Base-by-base conservation (phyloP, 2,329 filamentous ascomycete genomes). In the Aureobasidium sp. region DNA sequence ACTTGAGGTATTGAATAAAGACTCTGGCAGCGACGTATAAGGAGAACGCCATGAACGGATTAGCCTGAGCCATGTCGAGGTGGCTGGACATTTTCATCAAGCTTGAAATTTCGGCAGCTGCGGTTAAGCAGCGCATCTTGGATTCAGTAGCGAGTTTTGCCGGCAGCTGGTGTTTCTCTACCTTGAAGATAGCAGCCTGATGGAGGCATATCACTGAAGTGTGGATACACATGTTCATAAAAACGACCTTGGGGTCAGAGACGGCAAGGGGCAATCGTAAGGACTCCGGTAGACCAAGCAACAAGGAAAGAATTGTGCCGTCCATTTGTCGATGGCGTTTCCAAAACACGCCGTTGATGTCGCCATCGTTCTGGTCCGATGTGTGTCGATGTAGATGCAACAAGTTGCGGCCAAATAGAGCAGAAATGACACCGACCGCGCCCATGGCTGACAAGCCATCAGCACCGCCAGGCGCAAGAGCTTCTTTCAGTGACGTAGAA, bases 201-300 rank as follows among this genome's bases (percentile, higher is more conserved):
- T 99, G 94, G n/a, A 99, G 79, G 73, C 93, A 97, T 60, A 99
- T 97, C 1, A 91, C 91, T 0, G 92, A 96, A 0, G 94, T 96
- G 72, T 97, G 92, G 36, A 99, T 91, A 71, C 90, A 91, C 91
- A 99, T 96, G 70, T 97, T 97, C 62, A 89, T 86, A 72, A 97
- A 97, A 5, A 97, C 86, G 60, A 93, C 86, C 66, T 97, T 97
- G 3, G 91, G 83, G 69, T 92, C 88, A 17, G 80, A 78, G 37
- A 96, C 77, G 0, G 90, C 91, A 17, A 78, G 77, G 0, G 94
- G 91, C 36, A 97, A 79, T 67, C 93, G 90, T 36, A 97, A 81
- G 66, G 89, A 82, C 37, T 84, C 81, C 0, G 94, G 93, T n/a
- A 97, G 79, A 44, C 87, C 88, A 20, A 97, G 82, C 0, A 90